Conservation (phyloP, 148 eudicot species). For the Talinum fruticosum region DNA sequence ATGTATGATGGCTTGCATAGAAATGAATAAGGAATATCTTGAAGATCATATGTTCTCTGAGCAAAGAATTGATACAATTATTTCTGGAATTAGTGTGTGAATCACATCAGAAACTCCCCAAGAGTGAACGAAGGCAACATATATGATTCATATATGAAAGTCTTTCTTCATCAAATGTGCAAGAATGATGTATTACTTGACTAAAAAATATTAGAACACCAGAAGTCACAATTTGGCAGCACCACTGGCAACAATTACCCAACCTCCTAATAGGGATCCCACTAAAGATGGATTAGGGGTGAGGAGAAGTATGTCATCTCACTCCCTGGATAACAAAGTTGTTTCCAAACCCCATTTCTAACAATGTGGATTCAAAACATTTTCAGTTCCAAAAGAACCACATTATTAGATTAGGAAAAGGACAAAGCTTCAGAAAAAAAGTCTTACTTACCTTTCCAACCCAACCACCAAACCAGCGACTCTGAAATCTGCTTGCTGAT, state of each 20-base stretch:
- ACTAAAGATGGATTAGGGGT: background rate
- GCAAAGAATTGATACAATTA: no score
- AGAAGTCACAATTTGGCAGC: background rate
- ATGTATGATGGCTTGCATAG: no score
- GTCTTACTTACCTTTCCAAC: conserved; percentile 39
- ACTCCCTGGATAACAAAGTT: background rate
- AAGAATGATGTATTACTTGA: background rate
- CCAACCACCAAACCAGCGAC: conserved; percentile 88
- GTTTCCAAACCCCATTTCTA: background rate
- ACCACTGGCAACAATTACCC: background rate
- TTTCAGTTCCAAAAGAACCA: conserved; percentile 1
- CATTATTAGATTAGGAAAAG: background rate
- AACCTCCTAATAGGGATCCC: background rate
- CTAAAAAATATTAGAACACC: background rate
- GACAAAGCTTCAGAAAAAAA: background rate
- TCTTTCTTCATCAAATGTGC: background rate
- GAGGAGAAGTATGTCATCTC: background rate
- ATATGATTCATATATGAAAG: background rate
- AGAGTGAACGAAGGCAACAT: background rate
- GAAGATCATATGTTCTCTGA: no score
- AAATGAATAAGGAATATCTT: no score
- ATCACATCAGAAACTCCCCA: background rate
- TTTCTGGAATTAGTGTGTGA: no score
- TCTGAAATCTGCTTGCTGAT: conserved; percentile 40
- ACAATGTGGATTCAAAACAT: background rate